These are phyloP conservation scores for Penicillium turbatum DNA, from an alignment of 495 filamentous ascomycete genomes.

Conservation along the genomic window DNA sequence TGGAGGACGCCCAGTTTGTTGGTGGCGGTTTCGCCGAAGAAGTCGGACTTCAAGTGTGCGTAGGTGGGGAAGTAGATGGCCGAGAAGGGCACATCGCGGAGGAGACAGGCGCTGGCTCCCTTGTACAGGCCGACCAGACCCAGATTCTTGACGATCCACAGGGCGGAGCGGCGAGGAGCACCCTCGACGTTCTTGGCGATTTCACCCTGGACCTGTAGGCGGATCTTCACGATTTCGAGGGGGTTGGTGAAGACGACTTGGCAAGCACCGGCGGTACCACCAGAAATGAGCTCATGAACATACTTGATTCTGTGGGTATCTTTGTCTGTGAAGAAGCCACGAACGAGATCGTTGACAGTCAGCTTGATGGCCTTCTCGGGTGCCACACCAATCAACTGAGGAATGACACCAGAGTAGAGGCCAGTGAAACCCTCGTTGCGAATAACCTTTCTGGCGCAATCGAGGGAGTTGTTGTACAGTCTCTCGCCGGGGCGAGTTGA, in stretches of 20 bases:
- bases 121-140: conserved; percentile 96
- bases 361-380: conserved; percentile 99
- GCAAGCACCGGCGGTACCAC: conserved; percentile 86
- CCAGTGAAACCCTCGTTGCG: conserved; percentile 85
- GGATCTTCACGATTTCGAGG: conserved; percentile 98
- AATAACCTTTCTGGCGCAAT: conserved; percentile 89
- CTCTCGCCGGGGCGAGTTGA: conserved; percentile 72
- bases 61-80: conserved; percentile 99
- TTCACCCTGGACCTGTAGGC: conserved; percentile 95
- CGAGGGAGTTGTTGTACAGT: conserved; percentile 93
- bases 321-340: conserved; percentile 70
- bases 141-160: conserved; percentile 95
- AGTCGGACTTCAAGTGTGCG: conserved; percentile 85
- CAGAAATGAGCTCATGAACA: conserved; percentile 73
- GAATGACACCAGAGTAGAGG: conserved; percentile 89
- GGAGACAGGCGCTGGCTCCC: conserved; percentile 90
- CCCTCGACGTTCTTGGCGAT: conserved; percentile 84
- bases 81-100: conserved; percentile 95
- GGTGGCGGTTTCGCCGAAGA: conserved; percentile 84
- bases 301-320: conserved; percentile 70
- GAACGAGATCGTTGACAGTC: conserved; percentile 91
- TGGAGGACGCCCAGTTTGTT: conserved; percentile 91
- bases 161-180: conserved; percentile 78
- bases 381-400: conserved; percentile 93
- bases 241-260: conserved; percentile 99